A percentile compares a stretch with the other conserved stretches of the same genome.
Conservation (phyloP, 2,329 filamentous ascomycete genomes). For the Cladosporium cucumerinum region DNA sequence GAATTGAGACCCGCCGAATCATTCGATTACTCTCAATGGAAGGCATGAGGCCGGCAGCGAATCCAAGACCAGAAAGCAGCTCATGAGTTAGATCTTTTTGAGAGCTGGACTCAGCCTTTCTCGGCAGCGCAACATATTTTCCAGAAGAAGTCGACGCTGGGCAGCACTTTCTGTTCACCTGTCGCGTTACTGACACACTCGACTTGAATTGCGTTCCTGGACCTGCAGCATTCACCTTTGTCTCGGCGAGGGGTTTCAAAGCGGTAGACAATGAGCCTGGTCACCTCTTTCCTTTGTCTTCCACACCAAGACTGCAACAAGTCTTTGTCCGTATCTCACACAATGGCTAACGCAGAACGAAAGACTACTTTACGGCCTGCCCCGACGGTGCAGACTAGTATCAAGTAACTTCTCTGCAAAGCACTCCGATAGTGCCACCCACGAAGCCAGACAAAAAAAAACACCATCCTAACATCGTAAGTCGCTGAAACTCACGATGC, state of each 20-base stretch:
- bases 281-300: neutral
- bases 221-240: neutral
- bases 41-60: neutral
- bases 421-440: conserved; percentile 1
- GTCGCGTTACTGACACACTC: neutral
- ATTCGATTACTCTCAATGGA: neutral
- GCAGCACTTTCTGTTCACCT: neutral
- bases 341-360: neutral
- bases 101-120: neutral
- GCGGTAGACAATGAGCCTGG: neutral
- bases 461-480: neutral
- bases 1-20: neutral
- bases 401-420: neutral
- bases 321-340: neutral
- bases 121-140: neutral
- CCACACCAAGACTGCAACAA: neutral
- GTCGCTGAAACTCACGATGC: conserved; percentile 1
- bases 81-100: neutral
- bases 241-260: neutral
- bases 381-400: neutral
- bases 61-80: neutral
- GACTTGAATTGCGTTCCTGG: neutral
- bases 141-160: neutral
- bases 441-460: neutral
- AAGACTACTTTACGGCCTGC: neutral